Percentiles rank a stretch among this genome's conserved stretches.
Evolutionary conservation across 805 yeast genomes (phyloP).

Genomic region (Blastobotrys americana): DNA sequence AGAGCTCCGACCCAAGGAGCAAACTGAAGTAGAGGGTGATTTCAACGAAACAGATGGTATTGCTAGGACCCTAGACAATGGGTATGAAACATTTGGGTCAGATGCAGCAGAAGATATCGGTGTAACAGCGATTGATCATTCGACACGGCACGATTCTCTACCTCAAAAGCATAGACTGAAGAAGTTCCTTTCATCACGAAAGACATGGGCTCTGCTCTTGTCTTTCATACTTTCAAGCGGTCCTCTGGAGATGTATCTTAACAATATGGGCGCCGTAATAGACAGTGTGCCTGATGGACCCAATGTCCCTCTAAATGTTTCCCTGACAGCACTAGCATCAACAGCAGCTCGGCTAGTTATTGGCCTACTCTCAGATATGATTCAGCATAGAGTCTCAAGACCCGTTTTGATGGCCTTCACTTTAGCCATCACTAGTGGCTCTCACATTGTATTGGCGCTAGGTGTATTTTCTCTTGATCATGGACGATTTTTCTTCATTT

Average conservation of each 20-base stretch:
- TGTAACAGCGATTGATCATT: background rate
- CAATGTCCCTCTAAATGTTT: conserved; percentile 36
- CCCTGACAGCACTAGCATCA: conserved; percentile 56
- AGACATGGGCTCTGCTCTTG: conserved; percentile 56
- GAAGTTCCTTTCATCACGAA: conserved; percentile 41
- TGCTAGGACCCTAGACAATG: background rate
- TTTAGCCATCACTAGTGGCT: conserved; percentile 31
- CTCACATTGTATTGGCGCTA: conserved; percentile 31
- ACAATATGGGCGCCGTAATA: conserved; percentile 74
- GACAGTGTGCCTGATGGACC: conserved; percentile 31
- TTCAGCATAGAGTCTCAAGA: conserved; percentile 31
- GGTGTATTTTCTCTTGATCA: conserved; percentile 21
- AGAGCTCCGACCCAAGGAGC: conserved; percentile 13
- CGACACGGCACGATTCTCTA: conserved; percentile 11
- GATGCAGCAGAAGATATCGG: background rate
- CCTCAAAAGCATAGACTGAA: conserved; percentile 25
- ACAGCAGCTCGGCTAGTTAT: conserved; percentile 60
- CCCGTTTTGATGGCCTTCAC: conserved; percentile 25
- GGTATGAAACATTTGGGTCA: background rate
- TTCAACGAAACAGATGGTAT: conserved; percentile 22
- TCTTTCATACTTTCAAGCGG: conserved; percentile 68
- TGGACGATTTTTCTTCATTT: conserved; percentile 21
- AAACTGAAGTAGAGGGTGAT: conserved; percentile 17
- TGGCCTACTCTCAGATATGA: conserved; percentile 63
- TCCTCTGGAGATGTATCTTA: conserved; percentile 76